A percentile compares a stretch with the other conserved stretches of the same genome.
Conservation (phyloP, 2,329 filamentous ascomycete species). For the Colletotrichum aenigma region DNA sequence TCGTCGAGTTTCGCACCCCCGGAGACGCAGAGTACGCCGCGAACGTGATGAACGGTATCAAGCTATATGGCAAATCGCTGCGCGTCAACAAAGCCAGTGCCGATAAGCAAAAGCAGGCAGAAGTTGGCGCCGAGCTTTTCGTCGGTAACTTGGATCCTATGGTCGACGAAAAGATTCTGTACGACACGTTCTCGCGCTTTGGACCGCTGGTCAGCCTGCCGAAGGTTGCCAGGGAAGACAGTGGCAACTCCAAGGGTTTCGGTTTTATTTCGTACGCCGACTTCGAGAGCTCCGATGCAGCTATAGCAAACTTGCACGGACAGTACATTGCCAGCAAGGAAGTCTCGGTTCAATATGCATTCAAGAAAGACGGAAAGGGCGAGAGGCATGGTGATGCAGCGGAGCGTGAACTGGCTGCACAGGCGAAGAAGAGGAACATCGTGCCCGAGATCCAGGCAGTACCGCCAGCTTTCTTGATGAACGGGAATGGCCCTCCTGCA, state of each 20-base stretch:
- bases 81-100: constrained; percentile 92
- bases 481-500: constrained; percentile 28
- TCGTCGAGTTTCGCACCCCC: constrained; percentile 96
- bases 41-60: constrained; percentile 94
- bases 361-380: constrained; percentile 98
- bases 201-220: constrained; percentile 83
- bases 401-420: constrained; percentile 86
- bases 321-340: constrained; percentile 98
- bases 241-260: constrained; percentile 89
- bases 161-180: constrained; percentile 94
- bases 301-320: constrained; percentile 90
- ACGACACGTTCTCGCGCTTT: constrained; percentile 92
- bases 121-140: constrained; percentile 96
- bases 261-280: constrained; percentile 93
- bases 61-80: constrained; percentile 91
- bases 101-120: constrained; percentile 91
- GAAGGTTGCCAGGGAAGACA: constrained; percentile 91
- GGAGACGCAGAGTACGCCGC: constrained; percentile 96
- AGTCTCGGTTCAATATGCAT: constrained; percentile 95
- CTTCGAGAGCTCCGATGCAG: constrained; percentile 92
- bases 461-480: constrained; percentile 72
- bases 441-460: constrained; percentile 79
- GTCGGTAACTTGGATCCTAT: constrained; percentile 93
- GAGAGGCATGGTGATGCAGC: constrained; percentile 95
- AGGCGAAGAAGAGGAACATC: constrained; percentile 94